Base-by-base conservation (phyloP, 192 early-diverging fungal species). In the Paraglomus brasilianum region DNA sequence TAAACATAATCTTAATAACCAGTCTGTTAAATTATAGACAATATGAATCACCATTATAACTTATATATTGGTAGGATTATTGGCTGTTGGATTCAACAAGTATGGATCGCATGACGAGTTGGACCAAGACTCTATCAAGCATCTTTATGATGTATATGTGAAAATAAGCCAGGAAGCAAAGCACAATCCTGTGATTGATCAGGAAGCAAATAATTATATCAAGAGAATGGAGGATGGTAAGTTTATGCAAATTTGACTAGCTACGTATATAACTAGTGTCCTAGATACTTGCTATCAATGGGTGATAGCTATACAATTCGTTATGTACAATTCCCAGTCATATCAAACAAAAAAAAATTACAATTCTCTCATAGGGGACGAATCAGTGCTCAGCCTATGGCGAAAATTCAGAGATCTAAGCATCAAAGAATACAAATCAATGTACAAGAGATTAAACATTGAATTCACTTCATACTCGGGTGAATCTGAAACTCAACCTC, bases 81-180 rank as follows among this genome's bases (percentile, higher is more conserved):
- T 97, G 74, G 95, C 95, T 15, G 83, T 97, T 9, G 95, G 94
- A 44, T 96, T 87, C 72, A 80, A 83, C 47, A 86, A 85, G 59
- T 90, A 88, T 75, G 94, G 94, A 14, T 78, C 81, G 71, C 83
- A 90, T 53, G 80, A 84, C 39, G 49, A 82, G 68, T 82, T 97
- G 9, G 72, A 79, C 38, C 73, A 73, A 24, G 91, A 97, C 71
- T 91, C 95, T 4, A 95, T 97, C 56, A 81, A 84, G 38, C 95
- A 97, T 62, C 78, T 97, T 56, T 95, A 86, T 71, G 88, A 97
- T 8, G 92, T 97, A 0, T 97, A 95, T 62, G 94, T 97, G 39
- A 77, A 80, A 60, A 89, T 97, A 75, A 94, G 93, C 69, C 76
- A 76, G 11, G 90, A 87, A 8, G 88, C 87, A 43, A 72, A 80